Conservation (phyloP, 176 grass and related monocot genomes). For the Carex cristatella region DNA sequence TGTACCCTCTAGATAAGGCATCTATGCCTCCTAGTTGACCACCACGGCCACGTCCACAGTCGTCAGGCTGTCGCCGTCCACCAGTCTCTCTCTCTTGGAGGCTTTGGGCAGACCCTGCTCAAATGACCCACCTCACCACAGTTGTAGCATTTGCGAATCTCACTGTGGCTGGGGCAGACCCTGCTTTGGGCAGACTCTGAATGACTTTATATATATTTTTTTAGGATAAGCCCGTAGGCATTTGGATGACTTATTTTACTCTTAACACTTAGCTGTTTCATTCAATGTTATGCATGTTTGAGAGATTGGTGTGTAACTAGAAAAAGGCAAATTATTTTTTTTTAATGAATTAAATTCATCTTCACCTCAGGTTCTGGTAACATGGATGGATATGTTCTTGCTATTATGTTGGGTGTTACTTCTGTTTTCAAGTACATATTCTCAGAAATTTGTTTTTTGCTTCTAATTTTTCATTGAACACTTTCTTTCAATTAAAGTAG, state of each 20-base stretch:
- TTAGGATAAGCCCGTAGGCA: too few relatives aligned
- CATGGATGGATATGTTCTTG: slow-evolving; percentile 73
- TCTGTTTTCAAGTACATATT: slow-evolving; percentile 77
- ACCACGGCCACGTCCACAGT: not conserved
- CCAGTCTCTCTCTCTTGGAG: not conserved
- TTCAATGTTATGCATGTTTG: not conserved
- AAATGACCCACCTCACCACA: not conserved
- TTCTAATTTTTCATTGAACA: not conserved
- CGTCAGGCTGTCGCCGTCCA: not conserved
- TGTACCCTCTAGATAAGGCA: not conserved
- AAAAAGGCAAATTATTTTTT: not conserved
- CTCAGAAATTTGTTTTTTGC: not conserved
- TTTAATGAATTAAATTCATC: not conserved
- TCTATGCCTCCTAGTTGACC: not conserved
- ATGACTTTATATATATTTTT: too few relatives aligned
- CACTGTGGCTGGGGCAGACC: not conserved
- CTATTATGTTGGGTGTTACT: slow-evolving; percentile 66
- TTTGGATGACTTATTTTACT: not conserved
- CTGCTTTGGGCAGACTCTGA: too few relatives aligned
- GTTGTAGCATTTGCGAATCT: not conserved
- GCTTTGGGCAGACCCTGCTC: not conserved
- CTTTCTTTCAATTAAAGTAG: slow-evolving; percentile 1
- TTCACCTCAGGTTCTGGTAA: slow-evolving; percentile 47
- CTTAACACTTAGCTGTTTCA: not conserved
- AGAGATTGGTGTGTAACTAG: not conserved